Evolutionary conservation across 148 eudicot genomes (phyloP).

Genomic region (Tetragonia tetragonoides): DNA sequence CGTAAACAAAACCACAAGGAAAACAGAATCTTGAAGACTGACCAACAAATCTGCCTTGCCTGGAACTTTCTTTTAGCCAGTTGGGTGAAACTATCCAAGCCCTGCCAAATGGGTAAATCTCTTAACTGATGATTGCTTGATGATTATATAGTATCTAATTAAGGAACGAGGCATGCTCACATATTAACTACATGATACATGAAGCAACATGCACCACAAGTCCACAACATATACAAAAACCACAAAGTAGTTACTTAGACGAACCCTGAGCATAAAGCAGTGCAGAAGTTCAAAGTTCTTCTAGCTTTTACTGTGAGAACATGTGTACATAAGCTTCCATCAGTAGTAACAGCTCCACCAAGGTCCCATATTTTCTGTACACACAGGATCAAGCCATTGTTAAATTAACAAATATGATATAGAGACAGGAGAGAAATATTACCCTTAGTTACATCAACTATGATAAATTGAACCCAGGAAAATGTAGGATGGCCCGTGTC

Average conservation of each 20-base stretch:
- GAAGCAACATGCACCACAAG: neutral
- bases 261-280: constrained; percentile 90
- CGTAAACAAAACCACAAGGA: neutral
- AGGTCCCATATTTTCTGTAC: constrained; percentile 69
- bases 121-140: constrained; percentile 12
- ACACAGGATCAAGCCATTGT: constrained; percentile 29
- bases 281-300: constrained; percentile 82
- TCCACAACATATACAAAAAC: no score
- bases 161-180: neutral
- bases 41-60: constrained; percentile 75
- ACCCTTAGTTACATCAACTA: no score
- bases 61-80: constrained; percentile 83
- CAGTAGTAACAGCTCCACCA: constrained; percentile 66
- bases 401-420: constrained; percentile 10
- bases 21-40: constrained; percentile 24
- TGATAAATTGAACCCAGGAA: neutral
- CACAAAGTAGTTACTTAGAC: constrained; percentile 23
- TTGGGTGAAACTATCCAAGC: constrained; percentile 85
- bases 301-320: constrained; percentile 73
- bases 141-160: neutral
- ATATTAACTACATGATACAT: neutral
- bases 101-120: constrained; percentile 35
- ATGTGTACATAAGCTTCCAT: constrained; percentile 73
- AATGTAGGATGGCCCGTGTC: neutral
- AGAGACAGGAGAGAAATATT: neutral